Evolutionary conservation across 805 yeast genomes (phyloP), one percentile per base, ranked within the genome.

Genomic region (Ogataea saltuana): DNA sequence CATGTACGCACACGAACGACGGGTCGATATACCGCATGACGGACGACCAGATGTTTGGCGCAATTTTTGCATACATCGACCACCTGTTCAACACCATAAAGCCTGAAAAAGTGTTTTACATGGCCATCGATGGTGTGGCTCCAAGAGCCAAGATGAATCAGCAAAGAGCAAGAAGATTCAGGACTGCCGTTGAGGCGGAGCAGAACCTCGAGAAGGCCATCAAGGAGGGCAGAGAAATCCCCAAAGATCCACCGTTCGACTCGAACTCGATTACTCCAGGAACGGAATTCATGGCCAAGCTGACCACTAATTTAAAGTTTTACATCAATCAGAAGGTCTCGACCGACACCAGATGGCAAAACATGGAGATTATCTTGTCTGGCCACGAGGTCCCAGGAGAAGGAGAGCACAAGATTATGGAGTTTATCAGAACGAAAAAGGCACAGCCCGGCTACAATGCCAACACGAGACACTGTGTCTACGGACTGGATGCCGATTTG

Each of bases 101-200:
- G 62, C 99, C 99, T 7, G 75, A 85, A 56, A 77, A 88, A 60
- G 79, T 84, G 11, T 87, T 91, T 55, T 90, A 85, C 62, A 89
- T 91, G 96, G 98, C 99, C 3, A 87, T 91, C 56, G 99, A 91
- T 69, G 99, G 99, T 62, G 98, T 91, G 39, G 99, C 99, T 0
- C 99, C 99, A 31, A 74, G 99, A 63, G 99, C 99, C 9, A 91
- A 91, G 61, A 90, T 91, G 97, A 91, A 91, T 63, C 98, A 91
- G 67, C 99, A 91, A 67, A 80, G 99, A 68, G 81, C 97, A 0
- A 82, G 99, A 73, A 81, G 99, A 69, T 91, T 91, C 65, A 75
- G 97, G 65, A 82, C 96, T 22, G 98, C 97, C 1, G 75, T 81
- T 56, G 98, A 91, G 59, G 97, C 97, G 1, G 96, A 91, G 61